Conservation (phyloP, 2,329 filamentous ascomycete species). For the Blumeria hordei region DNA sequence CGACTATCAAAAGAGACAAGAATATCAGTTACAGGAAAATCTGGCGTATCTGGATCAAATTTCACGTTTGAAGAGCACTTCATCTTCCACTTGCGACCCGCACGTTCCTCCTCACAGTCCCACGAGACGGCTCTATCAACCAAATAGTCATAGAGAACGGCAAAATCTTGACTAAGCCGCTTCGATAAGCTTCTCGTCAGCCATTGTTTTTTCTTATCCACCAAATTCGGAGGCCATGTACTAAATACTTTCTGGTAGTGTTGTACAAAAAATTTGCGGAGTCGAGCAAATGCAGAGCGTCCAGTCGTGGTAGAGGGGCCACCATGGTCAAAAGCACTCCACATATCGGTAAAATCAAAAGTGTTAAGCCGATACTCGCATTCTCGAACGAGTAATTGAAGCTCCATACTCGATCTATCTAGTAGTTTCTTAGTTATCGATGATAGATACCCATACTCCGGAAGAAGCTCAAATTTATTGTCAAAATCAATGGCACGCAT, state of each 20-base stretch:
- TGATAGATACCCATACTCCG: conserved; percentile 33
- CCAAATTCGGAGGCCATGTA: conserved; percentile 31
- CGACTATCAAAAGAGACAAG: conserved; percentile 39
- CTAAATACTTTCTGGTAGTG: conserved; percentile 33
- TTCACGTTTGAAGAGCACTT: conserved; percentile 18
- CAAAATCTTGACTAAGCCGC: conserved; percentile 39
- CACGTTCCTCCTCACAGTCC: conserved; percentile 35
- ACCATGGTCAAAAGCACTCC: conserved; percentile 18
- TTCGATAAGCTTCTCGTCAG: conserved; percentile 32
- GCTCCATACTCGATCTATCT: conserved; percentile 34
- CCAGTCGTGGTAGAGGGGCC: not conserved
- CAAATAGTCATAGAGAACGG: conserved; percentile 44
- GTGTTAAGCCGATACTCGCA: conserved; percentile 34
- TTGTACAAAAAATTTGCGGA: conserved; percentile 33
- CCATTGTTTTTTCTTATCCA: conserved; percentile 27
- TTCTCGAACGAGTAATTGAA: conserved; percentile 34
- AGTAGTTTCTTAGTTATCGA: conserved; percentile 38
- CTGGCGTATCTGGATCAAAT: conserved; percentile 25
- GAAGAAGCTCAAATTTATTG: conserved; percentile 22
- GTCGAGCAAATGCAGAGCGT: conserved; percentile 27
- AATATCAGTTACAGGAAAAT: conserved; percentile 41
- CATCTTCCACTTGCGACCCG: conserved; percentile 41
- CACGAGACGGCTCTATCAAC: conserved; percentile 42
- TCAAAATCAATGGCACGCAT: conserved; percentile 21
- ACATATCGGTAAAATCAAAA: conserved; percentile 38